phyloP scores from a whole-genome alignment of 345 rosid species.

The Aethionema arabicum region DNA sequence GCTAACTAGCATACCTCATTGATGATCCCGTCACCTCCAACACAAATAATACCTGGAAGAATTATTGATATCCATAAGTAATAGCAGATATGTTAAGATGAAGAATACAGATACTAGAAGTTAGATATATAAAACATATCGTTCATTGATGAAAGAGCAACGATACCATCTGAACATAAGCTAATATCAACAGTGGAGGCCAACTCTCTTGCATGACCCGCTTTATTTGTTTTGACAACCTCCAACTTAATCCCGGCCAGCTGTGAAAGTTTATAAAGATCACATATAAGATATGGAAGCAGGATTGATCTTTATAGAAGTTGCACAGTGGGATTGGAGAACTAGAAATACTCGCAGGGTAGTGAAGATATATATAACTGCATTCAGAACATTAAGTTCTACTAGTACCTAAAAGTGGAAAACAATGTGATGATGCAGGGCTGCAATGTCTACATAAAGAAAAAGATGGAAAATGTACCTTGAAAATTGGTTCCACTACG shows the following conservation, averaged over 20 bases:
- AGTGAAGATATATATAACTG: slow-evolving; percentile 6
- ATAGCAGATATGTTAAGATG: slow-evolving; percentile 9
- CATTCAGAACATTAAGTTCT: slow-evolving; percentile 3
- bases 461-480: slow-evolving; percentile 50
- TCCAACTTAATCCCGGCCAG: slow-evolving; percentile 96
- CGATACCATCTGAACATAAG: slow-evolving; percentile 85
- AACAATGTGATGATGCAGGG: neutral
- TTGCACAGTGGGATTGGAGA: slow-evolving; percentile 10
- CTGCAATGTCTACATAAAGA: neutral
- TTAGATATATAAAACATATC: slow-evolving; percentile 17
- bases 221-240: slow-evolving; percentile 83
- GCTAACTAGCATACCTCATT: slow-evolving; percentile 72
- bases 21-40: slow-evolving; percentile 98
- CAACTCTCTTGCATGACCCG: slow-evolving; percentile 86
- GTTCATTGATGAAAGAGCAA: slow-evolving; percentile 25
- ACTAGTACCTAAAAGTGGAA: slow-evolving; percentile 10
- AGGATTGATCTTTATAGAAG: neutral
- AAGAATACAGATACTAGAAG: slow-evolving; percentile 13
- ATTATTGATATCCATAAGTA: slow-evolving; percentile 28
- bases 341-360: neutral
- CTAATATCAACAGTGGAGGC: slow-evolving; percentile 87
- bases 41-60: slow-evolving; percentile 83
- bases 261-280: slow-evolving; percentile 49
- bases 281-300: slow-evolving; percentile 9
- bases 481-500: slow-evolving; percentile 87